Evolutionary conservation across 805 yeast genomes (phyloP).

Genomic region (Candida chauliodis): DNA sequence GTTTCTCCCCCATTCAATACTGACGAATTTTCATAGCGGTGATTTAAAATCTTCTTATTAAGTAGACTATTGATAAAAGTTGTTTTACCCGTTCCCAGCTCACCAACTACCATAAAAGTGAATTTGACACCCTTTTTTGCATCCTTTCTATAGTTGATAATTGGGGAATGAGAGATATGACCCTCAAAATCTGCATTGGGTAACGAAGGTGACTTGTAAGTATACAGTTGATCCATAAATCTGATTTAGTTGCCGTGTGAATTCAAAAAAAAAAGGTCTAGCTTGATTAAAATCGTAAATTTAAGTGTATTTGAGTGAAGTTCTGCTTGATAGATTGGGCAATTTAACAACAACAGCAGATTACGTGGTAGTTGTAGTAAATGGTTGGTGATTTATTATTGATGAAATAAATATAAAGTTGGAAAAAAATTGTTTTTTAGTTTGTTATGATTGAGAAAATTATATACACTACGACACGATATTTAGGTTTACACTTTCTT

Average conservation of each 20-base stretch:
- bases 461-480: slow-evolving; percentile 6
- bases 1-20: slow-evolving; percentile 27
- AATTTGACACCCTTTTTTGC: slow-evolving; percentile 30
- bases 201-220: slow-evolving; percentile 7
- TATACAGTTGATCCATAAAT: slow-evolving; percentile 19
- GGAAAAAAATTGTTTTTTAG: no score
- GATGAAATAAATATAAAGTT: neutral
- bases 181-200: neutral
- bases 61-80: slow-evolving; percentile 80
- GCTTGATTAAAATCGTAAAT: no score
- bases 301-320: no score
- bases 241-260: neutral
- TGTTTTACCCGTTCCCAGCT: slow-evolving; percentile 54
- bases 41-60: slow-evolving; percentile 58
- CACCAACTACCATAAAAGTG: slow-evolving; percentile 37
- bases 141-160: slow-evolving; percentile 40
- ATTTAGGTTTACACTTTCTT: slow-evolving; percentile 3
- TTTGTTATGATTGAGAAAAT: slow-evolving; percentile 3
- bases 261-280: no score
- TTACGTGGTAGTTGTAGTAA: slow-evolving; percentile 14
- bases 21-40: slow-evolving; percentile 42
- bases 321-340: no score
- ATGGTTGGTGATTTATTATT: slow-evolving; percentile 1
- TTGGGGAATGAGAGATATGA: slow-evolving; percentile 37
- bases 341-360: no score